phyloP scores from a whole-genome alignment of 192 early-diverging fungal species.

The Coemansia sp. region DNA sequence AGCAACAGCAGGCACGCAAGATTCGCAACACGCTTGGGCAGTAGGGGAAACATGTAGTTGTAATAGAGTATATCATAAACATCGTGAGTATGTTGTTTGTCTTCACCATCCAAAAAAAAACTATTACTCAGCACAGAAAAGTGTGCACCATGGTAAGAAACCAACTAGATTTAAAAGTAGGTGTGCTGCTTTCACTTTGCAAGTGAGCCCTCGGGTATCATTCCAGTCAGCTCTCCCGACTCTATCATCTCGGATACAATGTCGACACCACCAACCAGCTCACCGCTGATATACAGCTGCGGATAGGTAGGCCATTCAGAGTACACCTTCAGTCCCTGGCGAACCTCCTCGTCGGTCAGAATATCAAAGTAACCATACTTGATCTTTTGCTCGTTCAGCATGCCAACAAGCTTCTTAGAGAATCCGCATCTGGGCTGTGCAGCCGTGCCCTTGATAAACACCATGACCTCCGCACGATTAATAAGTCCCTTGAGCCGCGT shows the following conservation, averaged over 20 bases:
- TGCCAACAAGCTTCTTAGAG: constrained; percentile 70
- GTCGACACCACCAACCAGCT: constrained; percentile 91
- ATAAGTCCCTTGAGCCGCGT: constrained; percentile 69
- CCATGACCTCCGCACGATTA: constrained; percentile 74
- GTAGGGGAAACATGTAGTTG: too few relatives aligned
- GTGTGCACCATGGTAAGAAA: background rate
- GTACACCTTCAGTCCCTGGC: constrained; percentile 86
- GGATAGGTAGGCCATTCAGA: constrained; percentile 97
- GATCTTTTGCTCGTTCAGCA: constrained; percentile 72
- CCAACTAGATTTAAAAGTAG: background rate
- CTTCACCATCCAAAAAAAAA: too few relatives aligned
- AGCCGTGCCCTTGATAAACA: constrained; percentile 97
- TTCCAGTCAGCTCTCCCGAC: constrained; percentile 66
- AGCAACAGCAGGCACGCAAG: constrained; percentile 71
- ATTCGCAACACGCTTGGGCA: constrained; percentile 31
- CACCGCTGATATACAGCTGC: constrained; percentile 89
- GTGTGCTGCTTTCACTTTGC: constrained; percentile 2
- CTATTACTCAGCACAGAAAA: background rate
- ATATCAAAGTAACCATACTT: constrained; percentile 92
- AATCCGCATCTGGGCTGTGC: constrained; percentile 92
- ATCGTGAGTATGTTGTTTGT: too few relatives aligned
- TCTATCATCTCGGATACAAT: constrained; percentile 91
- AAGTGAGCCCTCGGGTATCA: constrained; percentile 52
- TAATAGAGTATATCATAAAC: too few relatives aligned
- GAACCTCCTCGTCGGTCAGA: constrained; percentile 85